These are phyloP conservation scores for Puccinia sorghi DNA, from an alignment of 1,284 basidiomycete genomes.

Conservation along the genomic window DNA sequence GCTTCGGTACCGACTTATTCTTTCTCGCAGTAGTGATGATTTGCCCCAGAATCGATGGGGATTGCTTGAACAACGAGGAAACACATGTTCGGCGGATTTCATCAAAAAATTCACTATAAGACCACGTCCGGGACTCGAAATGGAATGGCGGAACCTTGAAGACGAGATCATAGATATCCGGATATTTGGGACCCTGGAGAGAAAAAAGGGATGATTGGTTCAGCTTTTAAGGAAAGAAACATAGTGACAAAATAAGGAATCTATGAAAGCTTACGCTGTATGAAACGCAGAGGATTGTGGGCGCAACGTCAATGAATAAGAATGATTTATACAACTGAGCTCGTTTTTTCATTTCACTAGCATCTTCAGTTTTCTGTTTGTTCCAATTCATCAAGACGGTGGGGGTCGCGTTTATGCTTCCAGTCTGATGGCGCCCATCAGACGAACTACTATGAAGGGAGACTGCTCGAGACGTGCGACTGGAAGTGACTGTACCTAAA, in stretches of 20 bases:
- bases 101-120: slow-evolving; percentile 51
- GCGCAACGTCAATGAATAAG: slow-evolving; percentile 49
- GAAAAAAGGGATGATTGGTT: not conserved
- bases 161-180: slow-evolving; percentile 49
- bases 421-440: slow-evolving; percentile 27
- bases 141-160: slow-evolving; percentile 49
- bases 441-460: slow-evolving; percentile 39
- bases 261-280: slow-evolving; percentile 38
- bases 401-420: not conserved
- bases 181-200: slow-evolving; percentile 49
- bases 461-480: slow-evolving; percentile 28
- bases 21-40: slow-evolving; percentile 50
- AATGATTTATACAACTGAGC: slow-evolving; percentile 49
- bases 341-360: slow-evolving; percentile 49
- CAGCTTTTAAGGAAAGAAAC: not conserved
- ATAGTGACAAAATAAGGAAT: not conserved
- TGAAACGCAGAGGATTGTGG: slow-evolving; percentile 47
- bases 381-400: slow-evolving; percentile 47
- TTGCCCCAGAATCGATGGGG: slow-evolving; percentile 49
- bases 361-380: slow-evolving; percentile 48
- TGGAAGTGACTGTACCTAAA: not conserved
- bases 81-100: slow-evolving; percentile 50
- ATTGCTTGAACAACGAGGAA: slow-evolving; percentile 48
- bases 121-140: slow-evolving; percentile 50
- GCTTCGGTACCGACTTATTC: slow-evolving; percentile 48